A percentile compares a stretch with the other conserved stretches of the same genome.
phyloP scores from a whole-genome alignment of 2,329 filamentous ascomycete species.

The Penicillium sp. region DNA sequence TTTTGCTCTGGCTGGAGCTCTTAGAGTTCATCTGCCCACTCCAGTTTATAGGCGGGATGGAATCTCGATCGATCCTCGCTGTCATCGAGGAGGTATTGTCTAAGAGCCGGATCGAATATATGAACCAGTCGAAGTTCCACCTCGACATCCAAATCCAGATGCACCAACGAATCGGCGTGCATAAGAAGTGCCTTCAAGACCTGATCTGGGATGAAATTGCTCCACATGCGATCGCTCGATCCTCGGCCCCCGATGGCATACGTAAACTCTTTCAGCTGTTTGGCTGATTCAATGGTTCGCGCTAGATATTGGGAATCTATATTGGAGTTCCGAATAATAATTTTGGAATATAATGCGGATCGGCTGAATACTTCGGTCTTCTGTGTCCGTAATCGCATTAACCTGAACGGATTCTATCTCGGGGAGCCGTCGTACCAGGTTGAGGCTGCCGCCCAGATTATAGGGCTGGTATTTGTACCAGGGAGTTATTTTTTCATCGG shows the following conservation, averaged over 20 bases:
- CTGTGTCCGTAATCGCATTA: background rate
- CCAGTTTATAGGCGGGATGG: background rate
- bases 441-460: slow-evolving; percentile 1
- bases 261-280: slow-evolving; percentile 1
- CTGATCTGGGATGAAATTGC: background rate
- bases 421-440: slow-evolving; percentile 3
- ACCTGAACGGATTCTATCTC: background rate
- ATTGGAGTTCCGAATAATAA: slow-evolving; percentile 2
- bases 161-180: slow-evolving; percentile 5
- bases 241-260: slow-evolving; percentile 4
- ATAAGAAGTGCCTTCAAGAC: background rate
- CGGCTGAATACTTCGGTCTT: background rate
- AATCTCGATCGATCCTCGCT: slow-evolving; percentile 1
- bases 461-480: slow-evolving; percentile 4
- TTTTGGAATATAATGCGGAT: background rate
- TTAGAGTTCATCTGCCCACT: slow-evolving; percentile 2
- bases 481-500: background rate
- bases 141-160: slow-evolving; percentile 3
- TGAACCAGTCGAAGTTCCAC: background rate
- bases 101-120: background rate
- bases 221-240: background rate
- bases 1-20: background rate
- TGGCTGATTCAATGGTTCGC: background rate
- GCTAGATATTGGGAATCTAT: background rate
- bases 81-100: background rate